Base-by-base conservation (phyloP, 176 grass and related monocot species). In the Pharus latifolius region DNA sequence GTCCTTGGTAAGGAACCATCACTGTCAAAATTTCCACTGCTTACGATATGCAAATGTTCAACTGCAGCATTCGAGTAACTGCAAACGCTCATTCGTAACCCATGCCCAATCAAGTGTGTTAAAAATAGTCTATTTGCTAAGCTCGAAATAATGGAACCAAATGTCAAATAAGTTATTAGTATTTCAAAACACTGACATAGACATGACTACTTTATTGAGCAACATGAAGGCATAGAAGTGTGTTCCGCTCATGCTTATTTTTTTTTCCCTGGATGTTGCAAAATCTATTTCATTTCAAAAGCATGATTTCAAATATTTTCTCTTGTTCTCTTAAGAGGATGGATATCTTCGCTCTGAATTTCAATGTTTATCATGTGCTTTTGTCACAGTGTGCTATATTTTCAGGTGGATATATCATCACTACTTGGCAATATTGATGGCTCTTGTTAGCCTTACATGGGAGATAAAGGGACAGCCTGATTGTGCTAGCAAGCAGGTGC, bases 361-460 rank as follows among this genome's bases (percentile, higher is more conserved):
- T 38, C 8, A 9, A 9, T 38, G 9, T 9, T 38, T 9, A 9
- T 38, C 35, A 38, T 38, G 35, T 38, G 9, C 15, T 40, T 70
- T 72, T 12, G 78, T 47, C 1, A 63, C 47, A 51, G 69, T 69
- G 43, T 69, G 16, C 29, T 55, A 48, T 79, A 15, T 77, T 73
- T 73, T 75, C 37, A 96, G 95, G 95, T 98, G 95, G 95, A 98
- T 98, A 85, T 98, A 86, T 43, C 95, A 98, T 76, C 95, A 98
- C 65, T 98, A 98, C 58, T 89, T 88, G 74, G 95, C 95, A 43
- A 98, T 98, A 87, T 20, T 88, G 61, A 98, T 98, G 90, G 90
- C 95, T 53, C 87, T 98, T 81, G 78, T 98, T 53, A 98, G 95
- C 63, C 87, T 98, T 72, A 98, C 95, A 49, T 98, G 95, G 95